Evolutionary conservation across 2,329 filamentous ascomycete genomes (phyloP), one percentile per base, ranked within the genome.

Genomic region (Trichoderma harzianum): DNA sequence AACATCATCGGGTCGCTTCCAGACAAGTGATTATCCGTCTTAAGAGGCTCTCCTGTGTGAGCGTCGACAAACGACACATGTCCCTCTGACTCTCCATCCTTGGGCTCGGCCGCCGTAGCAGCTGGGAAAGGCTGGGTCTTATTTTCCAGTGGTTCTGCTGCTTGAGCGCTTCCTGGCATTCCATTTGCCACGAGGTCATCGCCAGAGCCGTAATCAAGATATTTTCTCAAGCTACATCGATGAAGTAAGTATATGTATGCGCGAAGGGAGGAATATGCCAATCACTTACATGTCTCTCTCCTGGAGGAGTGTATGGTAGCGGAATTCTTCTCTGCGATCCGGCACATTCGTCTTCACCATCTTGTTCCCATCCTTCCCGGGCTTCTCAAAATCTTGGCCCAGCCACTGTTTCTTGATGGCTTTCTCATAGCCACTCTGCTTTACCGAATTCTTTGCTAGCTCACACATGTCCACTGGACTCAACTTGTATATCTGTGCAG

Each of bases 391-490:
- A 74, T 93, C 89, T 36, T 87, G 85, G 3, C 96, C 96, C 5
- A 99, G 85, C 95, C 95, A 99, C 80, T 94, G 90, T 78, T 95
- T 90, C 83, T 99, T 99, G 77, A 98, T 86, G 14, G 90, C 88
- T 76, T 92, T 86, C 80, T 99, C 96, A 78, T 97, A 99, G 7
- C 96, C 96, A 79, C 94, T 97, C 80, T 99, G 96, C 77, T 92
- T 90, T 53, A 99, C 96, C 11, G 94, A 97, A 80, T 98, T 95
- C 83, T 97, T 97, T 28, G 96, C 96, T 71, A 99, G 83, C 83
- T 99, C 96, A 79, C 96, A 98, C 96, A 99, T 99, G 78, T 99
- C 96, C 5, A 98, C 95, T 1, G 95, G 92, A 78, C 91, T 97
- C 51, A 99, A 89, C 83, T 98, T 98, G 84, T 98, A 99, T 72